Evolutionary conservation across 1,139 yeast genomes (phyloP).

Genomic region (Candida frijolesensis): DNA sequence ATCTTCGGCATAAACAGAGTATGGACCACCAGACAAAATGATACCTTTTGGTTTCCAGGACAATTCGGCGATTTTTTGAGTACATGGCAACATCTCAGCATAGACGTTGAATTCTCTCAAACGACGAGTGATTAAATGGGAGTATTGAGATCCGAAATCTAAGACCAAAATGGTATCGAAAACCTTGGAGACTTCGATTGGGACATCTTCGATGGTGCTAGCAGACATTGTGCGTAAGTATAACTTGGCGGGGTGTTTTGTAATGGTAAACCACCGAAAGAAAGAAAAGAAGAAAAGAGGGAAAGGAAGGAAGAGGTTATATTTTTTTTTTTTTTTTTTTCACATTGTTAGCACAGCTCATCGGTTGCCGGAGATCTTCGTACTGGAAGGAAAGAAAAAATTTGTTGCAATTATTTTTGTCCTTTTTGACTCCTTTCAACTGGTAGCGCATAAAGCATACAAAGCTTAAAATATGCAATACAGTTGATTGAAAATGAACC

Average conservation of each 20-base stretch:
- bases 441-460: not conserved
- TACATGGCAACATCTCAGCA: conserved; percentile 99
- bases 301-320: not conserved
- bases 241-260: not conserved
- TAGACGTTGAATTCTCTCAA: conserved; percentile 96
- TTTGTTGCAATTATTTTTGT: not conserved
- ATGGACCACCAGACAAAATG: conserved; percentile 96
- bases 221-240: conserved; percentile 5
- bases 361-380: not conserved
- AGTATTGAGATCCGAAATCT: conserved; percentile 98
- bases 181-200: conserved; percentile 71
- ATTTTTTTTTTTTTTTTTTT: conserved; percentile 1
- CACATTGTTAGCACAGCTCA: conserved; percentile 1
- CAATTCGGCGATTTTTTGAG: conserved; percentile 91
- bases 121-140: conserved; percentile 95
- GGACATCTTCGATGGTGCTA: conserved; percentile 31
- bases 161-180: conserved; percentile 96
- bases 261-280: conserved; percentile 9
- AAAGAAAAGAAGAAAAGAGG: not conserved
- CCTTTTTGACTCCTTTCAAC: not conserved
- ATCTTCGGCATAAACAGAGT: conserved; percentile 92
- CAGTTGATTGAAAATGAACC: too few species aligned
- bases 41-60: conserved; percentile 96
- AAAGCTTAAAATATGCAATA: too few species aligned
- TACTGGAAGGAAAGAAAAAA: not conserved